A percentile compares a stretch with the other conserved stretches of the same genome.
phyloP scores from a whole-genome alignment of 2,329 filamentous ascomycete species.

The Monosporascus sp. region DNA sequence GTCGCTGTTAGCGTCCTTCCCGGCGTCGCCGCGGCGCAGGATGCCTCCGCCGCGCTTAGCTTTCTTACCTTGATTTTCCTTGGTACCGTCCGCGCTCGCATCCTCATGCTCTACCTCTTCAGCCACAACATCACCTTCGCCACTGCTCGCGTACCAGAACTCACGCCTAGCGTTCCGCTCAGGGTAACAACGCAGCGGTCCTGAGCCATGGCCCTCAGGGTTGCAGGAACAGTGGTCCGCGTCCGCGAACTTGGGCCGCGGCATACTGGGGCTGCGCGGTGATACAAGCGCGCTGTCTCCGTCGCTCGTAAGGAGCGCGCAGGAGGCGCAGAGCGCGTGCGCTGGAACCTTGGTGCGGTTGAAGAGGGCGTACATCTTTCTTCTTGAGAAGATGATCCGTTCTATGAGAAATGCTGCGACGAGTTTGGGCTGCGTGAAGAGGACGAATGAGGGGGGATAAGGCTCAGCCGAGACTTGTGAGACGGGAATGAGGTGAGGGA shows the following conservation, averaged over 20 bases:
- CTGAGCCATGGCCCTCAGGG: neutral
- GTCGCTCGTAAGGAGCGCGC: neutral
- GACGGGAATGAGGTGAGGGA: neutral
- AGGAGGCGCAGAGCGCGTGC: neutral
- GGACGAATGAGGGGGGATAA: neutral
- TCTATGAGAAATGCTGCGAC: no score
- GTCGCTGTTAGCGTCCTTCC: no score
- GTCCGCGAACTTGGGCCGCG: neutral
- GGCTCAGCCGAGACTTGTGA: neutral
- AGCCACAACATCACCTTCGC: no score
- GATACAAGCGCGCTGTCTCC: neutral
- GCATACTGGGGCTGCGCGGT: neutral
- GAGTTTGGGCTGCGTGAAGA: no score
- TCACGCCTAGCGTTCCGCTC: neutral
- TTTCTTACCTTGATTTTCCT: no score
- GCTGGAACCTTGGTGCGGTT: no score
- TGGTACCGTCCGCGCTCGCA: no score
- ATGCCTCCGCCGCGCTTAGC: no score
- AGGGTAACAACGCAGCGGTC: neutral
- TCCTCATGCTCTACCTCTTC: no score
- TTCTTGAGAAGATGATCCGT: no score
- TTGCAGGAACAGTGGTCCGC: neutral
- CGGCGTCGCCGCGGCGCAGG: no score
- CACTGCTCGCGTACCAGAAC: neutral
- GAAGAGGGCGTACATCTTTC: no score